These are phyloP conservation scores for Dunaliella primolecta DNA, from an alignment of 139 green algal genomes.

Conservation along the genomic window DNA sequence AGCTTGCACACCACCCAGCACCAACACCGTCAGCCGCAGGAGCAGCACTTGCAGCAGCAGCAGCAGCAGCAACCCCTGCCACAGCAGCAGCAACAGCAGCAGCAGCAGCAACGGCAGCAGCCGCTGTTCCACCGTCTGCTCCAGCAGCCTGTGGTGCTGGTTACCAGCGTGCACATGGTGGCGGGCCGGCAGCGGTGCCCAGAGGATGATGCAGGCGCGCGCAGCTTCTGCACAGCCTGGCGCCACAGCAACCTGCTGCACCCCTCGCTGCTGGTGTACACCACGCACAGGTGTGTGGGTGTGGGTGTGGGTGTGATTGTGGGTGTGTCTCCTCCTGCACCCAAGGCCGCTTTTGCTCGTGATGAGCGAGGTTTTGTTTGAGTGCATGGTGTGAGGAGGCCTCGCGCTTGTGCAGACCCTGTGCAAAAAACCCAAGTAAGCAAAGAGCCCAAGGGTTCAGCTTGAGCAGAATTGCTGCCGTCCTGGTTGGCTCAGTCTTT, in stretches of 20 bases:
- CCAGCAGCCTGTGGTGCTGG: constrained; percentile 5
- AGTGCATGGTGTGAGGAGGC: neutral
- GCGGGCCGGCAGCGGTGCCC: neutral
- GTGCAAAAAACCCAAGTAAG: too few species aligned
- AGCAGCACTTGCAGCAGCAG: neutral
- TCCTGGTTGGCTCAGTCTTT: too few species aligned
- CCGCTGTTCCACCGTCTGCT: constrained; percentile 3
- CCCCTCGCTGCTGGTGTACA: constrained; percentile 13
- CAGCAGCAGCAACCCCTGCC: neutral
- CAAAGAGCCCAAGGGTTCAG: too few species aligned
- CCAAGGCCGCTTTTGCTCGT: too few species aligned
- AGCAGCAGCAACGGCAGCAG: neutral
- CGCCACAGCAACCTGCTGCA: neutral
- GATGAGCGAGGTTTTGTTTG: too few species aligned
- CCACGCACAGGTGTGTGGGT: constrained; percentile 8
- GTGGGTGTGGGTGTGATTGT: neutral
- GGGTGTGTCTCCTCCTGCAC: neutral
- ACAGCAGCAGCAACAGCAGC: neutral
- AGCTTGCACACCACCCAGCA: neutral
- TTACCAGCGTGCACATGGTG: neutral
- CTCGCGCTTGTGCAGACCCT: too few species aligned
- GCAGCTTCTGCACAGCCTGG: neutral
- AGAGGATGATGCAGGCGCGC: neutral
- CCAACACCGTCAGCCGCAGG: neutral
- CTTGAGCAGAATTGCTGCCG: too few species aligned